Conservation (phyloP, 2,329 filamentous ascomycete species). For the Endoconidiophora polonica region DNA sequence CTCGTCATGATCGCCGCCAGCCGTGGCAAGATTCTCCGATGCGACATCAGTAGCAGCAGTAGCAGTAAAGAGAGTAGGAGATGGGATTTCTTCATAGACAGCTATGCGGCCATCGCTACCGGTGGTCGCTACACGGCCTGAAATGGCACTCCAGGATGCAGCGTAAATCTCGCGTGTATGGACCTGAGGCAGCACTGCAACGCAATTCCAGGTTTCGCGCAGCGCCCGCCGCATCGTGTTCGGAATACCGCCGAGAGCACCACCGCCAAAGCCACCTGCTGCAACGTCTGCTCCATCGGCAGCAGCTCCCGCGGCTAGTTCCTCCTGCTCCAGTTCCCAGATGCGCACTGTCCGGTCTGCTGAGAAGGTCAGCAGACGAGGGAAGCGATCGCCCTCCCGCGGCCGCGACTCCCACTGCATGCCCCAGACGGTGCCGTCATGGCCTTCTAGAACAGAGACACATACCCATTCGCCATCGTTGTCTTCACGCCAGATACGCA, state of each 20-base stretch:
- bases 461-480: constrained; percentile 83
- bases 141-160: constrained; percentile 62
- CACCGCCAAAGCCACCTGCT: constrained; percentile 27
- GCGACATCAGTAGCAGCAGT: not conserved
- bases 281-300: constrained; percentile 19
- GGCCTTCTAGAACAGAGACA: constrained; percentile 63
- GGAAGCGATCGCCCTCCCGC: constrained; percentile 26
- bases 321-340: constrained; percentile 48
- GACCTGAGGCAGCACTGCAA: constrained; percentile 52
- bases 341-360: constrained; percentile 67
- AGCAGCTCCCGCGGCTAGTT: constrained; percentile 16
- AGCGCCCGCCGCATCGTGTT: constrained; percentile 70
- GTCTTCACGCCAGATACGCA: constrained; percentile 79
- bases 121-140: constrained; percentile 68
- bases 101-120: constrained; percentile 74
- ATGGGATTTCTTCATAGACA: constrained; percentile 51
- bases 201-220: constrained; percentile 72
- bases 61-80: constrained; percentile 8
- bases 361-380: constrained; percentile 63
- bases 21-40: not conserved
- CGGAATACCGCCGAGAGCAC: constrained; percentile 38
- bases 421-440: constrained; percentile 79
- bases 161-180: constrained; percentile 77
- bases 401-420: constrained; percentile 50
- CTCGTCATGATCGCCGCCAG: not conserved